A percentile compares a stretch with the other conserved stretches of the same genome.
phyloP scores from a whole-genome alignment of 441 rosid species.

The Metrosideros polymorpha region DNA sequence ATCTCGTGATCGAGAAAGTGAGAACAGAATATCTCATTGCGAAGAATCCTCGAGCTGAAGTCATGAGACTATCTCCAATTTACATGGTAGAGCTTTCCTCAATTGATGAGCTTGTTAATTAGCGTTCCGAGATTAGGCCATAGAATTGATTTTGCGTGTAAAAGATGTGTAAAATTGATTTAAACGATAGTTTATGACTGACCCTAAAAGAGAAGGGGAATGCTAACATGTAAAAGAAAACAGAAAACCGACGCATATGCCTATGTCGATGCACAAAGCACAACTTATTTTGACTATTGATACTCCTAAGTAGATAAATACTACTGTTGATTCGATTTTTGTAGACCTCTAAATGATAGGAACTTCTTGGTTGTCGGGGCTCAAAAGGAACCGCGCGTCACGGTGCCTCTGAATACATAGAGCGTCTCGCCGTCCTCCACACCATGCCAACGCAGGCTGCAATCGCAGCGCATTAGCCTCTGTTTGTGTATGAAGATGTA shows the following conservation, averaged over 20 bases:
- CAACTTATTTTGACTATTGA: not conserved
- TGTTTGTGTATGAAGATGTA: slow-evolving; percentile 82
- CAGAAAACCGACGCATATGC: not conserved
- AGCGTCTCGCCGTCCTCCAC: slow-evolving; percentile 61
- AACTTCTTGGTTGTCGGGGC: not conserved
- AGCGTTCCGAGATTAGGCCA: not conserved
- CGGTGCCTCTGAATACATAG: slow-evolving; percentile 69
- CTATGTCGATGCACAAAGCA: not conserved
- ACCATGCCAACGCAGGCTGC: slow-evolving; percentile 82
- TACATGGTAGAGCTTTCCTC: not conserved
- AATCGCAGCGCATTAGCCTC: slow-evolving; percentile 63
- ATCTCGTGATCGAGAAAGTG: too few species aligned
- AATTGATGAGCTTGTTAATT: not conserved
- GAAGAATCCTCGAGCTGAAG: too few species aligned
- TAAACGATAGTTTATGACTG: too few species aligned
- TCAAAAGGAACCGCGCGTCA: slow-evolving; percentile 14
- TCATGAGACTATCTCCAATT: not conserved
- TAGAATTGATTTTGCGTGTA: not conserved
- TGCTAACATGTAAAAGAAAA: not conserved
- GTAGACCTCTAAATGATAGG: not conserved
- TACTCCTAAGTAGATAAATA: not conserved
- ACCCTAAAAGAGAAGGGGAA: not conserved
- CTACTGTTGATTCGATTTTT: not conserved
- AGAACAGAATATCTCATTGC: too few species aligned
- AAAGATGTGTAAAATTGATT: not conserved